These are phyloP conservation scores for peach (Prunus persica) DNA, from an alignment of 306 rosid species.

Conservation along the genomic window Prunus_persica_NCBIv2 NC_034010.1:6703501-6704000, in stretches of 20 bases:
- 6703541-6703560: too few species aligned
- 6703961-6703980: too few species aligned
- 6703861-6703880: neutral
- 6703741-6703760: neutral
- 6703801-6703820: too few species aligned
- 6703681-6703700: neutral
- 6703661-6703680: slow-evolving; percentile 41
- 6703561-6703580: too few species aligned
- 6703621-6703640: slow-evolving; percentile 55
- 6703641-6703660: slow-evolving; percentile 45
- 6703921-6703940: neutral
- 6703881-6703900: neutral
- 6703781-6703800: too few species aligned
- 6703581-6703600: neutral
- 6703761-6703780: neutral
- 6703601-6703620: neutral
- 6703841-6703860: neutral
- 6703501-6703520: neutral
- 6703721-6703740: neutral
- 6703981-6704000: too few species aligned
- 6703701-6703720: neutral
- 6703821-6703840: neutral
- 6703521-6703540: neutral
- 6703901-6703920: neutral
- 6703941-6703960: too few species aligned